Conservation (phyloP, 441 rosid genomes). For the Erodium trifolium region DNA sequence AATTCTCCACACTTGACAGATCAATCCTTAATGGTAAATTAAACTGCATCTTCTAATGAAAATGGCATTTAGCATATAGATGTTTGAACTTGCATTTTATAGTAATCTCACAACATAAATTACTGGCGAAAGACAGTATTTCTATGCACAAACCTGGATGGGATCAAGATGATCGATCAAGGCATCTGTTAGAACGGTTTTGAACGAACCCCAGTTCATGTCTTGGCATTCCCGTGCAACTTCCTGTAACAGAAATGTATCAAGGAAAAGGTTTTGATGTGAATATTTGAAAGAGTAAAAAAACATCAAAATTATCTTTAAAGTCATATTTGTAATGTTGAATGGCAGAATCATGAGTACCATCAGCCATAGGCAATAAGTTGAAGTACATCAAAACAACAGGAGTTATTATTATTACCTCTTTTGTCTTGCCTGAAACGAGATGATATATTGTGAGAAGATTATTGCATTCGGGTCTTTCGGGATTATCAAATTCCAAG, state of each 20-base stretch:
- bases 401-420: constrained; percentile 31
- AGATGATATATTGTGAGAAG: constrained; percentile 86
- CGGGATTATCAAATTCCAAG: constrained; percentile 78
- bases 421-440: constrained; percentile 75
- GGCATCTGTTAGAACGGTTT: constrained; percentile 61
- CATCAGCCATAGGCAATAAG: neutral
- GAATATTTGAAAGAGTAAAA: too few relatives aligned
- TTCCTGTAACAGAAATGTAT: constrained; percentile 41
- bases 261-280: too few relatives aligned
- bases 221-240: constrained; percentile 61
- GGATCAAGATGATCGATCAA: constrained; percentile 77
- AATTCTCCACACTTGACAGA: too few relatives aligned
- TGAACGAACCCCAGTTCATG: constrained; percentile 81
- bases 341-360: neutral
- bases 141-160: constrained; percentile 51
- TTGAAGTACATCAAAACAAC: neutral
- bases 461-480: constrained; percentile 88
- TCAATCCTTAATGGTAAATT: too few relatives aligned
- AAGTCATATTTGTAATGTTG: neutral
- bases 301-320: neutral
- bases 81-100: neutral
- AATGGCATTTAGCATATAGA: neutral
- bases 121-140: constrained; percentile 2
- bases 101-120: constrained; percentile 2
- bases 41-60: too few relatives aligned